Conservation (phyloP, 2,329 filamentous ascomycete species). For the Clarireedia monteithiana region DNA sequence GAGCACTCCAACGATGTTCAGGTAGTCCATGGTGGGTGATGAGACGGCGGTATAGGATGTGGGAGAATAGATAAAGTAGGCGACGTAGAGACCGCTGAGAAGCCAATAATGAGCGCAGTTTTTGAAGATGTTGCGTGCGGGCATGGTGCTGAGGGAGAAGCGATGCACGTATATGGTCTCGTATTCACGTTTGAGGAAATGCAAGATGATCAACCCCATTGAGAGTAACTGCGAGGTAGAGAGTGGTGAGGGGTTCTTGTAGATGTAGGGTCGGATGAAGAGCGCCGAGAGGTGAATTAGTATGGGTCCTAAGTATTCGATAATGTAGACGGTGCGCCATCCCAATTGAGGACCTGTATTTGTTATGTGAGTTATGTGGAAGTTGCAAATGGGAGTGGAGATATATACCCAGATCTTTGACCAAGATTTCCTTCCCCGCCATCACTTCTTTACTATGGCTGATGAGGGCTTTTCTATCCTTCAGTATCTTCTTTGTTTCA, state of each 20-base stretch:
- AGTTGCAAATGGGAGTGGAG: not conserved
- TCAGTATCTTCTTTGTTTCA: constrained; percentile 52
- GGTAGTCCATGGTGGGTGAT: constrained; percentile 26
- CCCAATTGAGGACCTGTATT: constrained; percentile 71
- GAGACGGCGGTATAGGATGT: constrained; percentile 53
- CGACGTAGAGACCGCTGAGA: constrained; percentile 70
- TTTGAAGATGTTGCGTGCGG: constrained; percentile 80
- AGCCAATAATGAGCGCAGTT: constrained; percentile 95
- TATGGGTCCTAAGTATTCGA: constrained; percentile 91
- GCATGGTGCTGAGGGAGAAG: constrained; percentile 94
- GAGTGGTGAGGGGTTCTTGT: constrained; percentile 44
- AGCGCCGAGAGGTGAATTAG: constrained; percentile 74
- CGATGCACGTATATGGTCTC: constrained; percentile 94
- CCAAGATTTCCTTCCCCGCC: constrained; percentile 55
- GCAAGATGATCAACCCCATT: constrained; percentile 65
- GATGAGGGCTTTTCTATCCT: constrained; percentile 50
- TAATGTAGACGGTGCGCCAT: constrained; percentile 89
- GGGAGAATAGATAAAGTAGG: constrained; percentile 79
- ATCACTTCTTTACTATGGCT: constrained; percentile 41
- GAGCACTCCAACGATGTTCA: constrained; percentile 61
- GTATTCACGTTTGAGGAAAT: constrained; percentile 92
- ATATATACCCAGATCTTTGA: constrained; percentile 82
- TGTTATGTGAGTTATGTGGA: not conserved
- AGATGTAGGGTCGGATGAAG: constrained; percentile 64
- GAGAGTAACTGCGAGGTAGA: constrained; percentile 63